Base-by-base conservation (phyloP, 2,329 filamentous ascomycete genomes). In the Xylariaceae sp. region DNA sequence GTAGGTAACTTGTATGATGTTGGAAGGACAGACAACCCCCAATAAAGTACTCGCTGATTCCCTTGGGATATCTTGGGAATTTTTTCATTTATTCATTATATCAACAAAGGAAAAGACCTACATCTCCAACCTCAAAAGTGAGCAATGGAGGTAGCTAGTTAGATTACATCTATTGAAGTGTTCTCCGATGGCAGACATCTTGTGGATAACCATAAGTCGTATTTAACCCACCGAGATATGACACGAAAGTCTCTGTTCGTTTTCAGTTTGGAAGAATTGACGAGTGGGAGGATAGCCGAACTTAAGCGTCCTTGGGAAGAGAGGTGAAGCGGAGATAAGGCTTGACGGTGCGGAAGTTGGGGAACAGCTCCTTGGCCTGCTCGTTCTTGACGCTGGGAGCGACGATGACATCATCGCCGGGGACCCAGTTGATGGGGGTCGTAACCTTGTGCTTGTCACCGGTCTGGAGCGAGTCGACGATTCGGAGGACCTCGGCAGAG, bases 321-420 rank as follows among this genome's bases (percentile, higher is more conserved):
- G 75, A 67, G 30, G 85, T 87, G 65, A 82, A 88, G 62, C 85
- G 74, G 60, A 89, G 71, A 67, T 89, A 84, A 40, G 77, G 77
- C 73, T 82, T 82, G 63, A 82, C 74, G 50, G 74, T 73, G 59
- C 73, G 71, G 66, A 81, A 76, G 48, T 90, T 74, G 47, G 86
- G 86, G 74, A 94, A 95, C 59, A 94, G 81, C 68, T 83, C 80
- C 75, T 82, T 83, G 59, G 88, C 89, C 69, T 92, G 83, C 64
- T 86, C 85, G 47, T 87, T 88, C 62, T 78, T 83, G 61, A 95
- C 79, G 46, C 72, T 73, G 32, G 88, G 87, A 60, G 88, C 87
- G 48, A 96, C 85, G 60, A 96, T 94, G 53, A 95, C 89, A 62
- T 96, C 88, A 57, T 94, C 84, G 38, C 88, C 88, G 31, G 80